Conservation (phyloP, 345 rosid genomes). For the Sonneratia alba region DNA sequence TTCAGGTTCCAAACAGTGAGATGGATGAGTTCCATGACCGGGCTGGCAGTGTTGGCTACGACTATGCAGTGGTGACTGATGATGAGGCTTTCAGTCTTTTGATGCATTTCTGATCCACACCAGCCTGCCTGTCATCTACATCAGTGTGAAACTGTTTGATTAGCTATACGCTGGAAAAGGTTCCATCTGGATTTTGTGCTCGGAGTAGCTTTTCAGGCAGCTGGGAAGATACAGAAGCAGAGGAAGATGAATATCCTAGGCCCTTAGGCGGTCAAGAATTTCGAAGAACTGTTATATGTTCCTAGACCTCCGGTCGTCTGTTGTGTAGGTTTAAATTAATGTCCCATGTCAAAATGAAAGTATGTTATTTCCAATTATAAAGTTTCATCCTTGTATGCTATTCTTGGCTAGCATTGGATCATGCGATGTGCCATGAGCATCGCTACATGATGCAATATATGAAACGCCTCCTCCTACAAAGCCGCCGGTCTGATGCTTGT, state of each 20-base stretch:
- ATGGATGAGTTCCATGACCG: conserved; percentile 50
- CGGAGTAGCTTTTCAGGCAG: neutral
- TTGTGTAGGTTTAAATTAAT: neutral
- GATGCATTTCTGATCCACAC: conserved; percentile 37
- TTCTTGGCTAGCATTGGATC: no score
- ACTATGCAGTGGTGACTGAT: conserved; percentile 58
- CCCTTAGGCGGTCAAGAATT: neutral
- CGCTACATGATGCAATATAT: no score
- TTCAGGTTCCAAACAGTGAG: conserved; percentile 46
- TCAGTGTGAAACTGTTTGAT: neutral
- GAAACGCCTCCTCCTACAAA: no score
- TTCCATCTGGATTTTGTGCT: neutral
- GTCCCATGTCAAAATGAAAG: neutral
- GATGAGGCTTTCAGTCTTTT: conserved; percentile 53
- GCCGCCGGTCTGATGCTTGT: no score
- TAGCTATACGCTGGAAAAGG: neutral
- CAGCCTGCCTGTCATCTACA: neutral
- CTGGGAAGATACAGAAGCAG: neutral
- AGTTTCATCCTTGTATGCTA: no score
- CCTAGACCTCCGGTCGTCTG: neutral
- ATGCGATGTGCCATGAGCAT: no score
- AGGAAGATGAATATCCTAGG: neutral
- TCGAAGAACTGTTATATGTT: neutral
- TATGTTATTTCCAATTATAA: no score
- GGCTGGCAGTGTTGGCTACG: conserved; percentile 58